phyloP scores from a whole-genome alignment of 2,329 filamentous ascomycete species.

The Cercospora sojina region DNA sequence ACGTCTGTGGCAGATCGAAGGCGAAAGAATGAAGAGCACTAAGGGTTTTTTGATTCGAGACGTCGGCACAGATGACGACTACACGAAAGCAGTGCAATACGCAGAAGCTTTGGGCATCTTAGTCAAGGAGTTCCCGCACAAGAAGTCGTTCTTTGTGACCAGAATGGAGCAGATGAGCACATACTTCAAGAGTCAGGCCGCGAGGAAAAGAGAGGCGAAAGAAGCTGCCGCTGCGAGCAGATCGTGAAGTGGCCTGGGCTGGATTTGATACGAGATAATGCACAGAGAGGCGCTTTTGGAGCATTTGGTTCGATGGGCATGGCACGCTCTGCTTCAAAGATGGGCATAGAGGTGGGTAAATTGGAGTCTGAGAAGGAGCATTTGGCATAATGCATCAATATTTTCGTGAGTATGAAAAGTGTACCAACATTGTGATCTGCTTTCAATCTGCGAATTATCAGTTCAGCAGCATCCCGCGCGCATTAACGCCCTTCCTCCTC shows the following conservation, averaged over 20 bases:
- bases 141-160: constrained; percentile 86
- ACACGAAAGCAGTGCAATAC: constrained; percentile 67
- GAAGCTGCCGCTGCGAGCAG: constrained; percentile 14
- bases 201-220: constrained; percentile 34
- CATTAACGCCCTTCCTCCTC: neutral
- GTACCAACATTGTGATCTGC: constrained; percentile 7
- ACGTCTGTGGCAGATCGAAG: constrained; percentile 93
- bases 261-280: neutral
- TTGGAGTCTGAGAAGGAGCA: neutral
- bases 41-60: constrained; percentile 87
- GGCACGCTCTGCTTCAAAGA: neutral
- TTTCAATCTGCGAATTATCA: neutral
- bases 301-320: neutral
- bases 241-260: constrained; percentile 6
- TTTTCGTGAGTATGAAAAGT: constrained; percentile 12
- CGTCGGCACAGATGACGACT: constrained; percentile 65
- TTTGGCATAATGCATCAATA: constrained; percentile 5
- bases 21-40: constrained; percentile 85
- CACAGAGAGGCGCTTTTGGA: constrained; percentile 27
- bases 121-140: constrained; percentile 78
- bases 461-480: neutral
- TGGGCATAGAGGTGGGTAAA: neutral
- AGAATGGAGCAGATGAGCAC: constrained; percentile 84
- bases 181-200: constrained; percentile 65
- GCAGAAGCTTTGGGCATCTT: constrained; percentile 89